phyloP scores from a whole-genome alignment of 352 stramenopile genomes.

The Phytophthora agathidicida region DNA sequence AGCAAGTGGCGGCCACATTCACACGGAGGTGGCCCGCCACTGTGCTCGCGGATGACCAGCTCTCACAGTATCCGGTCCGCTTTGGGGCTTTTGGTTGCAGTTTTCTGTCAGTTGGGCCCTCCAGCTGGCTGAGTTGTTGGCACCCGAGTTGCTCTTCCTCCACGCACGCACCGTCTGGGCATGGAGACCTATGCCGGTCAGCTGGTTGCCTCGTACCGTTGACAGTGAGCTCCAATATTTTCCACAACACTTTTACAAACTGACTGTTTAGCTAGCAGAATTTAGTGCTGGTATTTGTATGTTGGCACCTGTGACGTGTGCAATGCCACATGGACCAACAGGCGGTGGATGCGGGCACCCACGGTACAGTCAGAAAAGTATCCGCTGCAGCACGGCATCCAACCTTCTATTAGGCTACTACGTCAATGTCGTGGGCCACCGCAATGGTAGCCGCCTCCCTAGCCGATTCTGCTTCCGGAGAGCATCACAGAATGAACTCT shows the following conservation, averaged over 20 bases:
- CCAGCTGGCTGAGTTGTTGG: slow-evolving; percentile 31
- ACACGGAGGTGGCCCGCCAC: slow-evolving; percentile 5
- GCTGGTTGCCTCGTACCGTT: slow-evolving; percentile 14
- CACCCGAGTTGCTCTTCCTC: slow-evolving; percentile 22
- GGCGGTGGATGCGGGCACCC: slow-evolving; percentile 10
- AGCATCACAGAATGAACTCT: too few relatives aligned
- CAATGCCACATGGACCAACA: slow-evolving; percentile 19
- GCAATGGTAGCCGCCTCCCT: too few relatives aligned
- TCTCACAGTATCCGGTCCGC: slow-evolving; percentile 24
- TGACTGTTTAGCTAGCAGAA: too few relatives aligned
- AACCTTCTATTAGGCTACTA: too few relatives aligned
- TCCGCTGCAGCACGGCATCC: too few relatives aligned
- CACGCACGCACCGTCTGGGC: slow-evolving; percentile 18
- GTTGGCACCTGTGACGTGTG: slow-evolving; percentile 29
- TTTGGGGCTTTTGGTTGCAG: slow-evolving; percentile 10
- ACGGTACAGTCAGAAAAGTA: slow-evolving; percentile 2
- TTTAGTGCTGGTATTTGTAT: slow-evolving; percentile 20
- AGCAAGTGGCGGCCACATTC: slow-evolving; percentile 5
- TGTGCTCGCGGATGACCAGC: slow-evolving; percentile 20
- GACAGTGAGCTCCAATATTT: not conserved
- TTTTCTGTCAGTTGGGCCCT: slow-evolving; percentile 26
- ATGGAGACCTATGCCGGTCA: slow-evolving; percentile 15
- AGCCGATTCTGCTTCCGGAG: too few relatives aligned
- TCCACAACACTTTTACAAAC: slow-evolving; percentile 8
- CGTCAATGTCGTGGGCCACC: too few relatives aligned